phyloP scores from a whole-genome alignment of 2,329 filamentous ascomycete genomes.

The Waltergamsia citrina region DNA sequence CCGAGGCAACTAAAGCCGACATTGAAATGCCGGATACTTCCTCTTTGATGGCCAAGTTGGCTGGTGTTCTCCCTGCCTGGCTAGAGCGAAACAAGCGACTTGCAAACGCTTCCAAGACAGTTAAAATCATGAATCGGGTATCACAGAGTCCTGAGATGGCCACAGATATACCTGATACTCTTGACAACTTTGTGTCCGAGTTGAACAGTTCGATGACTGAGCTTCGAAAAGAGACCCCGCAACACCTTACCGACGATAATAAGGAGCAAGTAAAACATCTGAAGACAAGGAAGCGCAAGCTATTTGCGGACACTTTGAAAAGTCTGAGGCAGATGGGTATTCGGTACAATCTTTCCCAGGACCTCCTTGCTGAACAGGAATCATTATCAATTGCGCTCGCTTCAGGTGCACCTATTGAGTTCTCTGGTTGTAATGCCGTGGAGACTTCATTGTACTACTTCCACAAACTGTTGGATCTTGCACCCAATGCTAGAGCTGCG shows the following conservation, averaged over 20 bases:
- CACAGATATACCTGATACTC: conserved; percentile 46
- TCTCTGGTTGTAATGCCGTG: conserved; percentile 13
- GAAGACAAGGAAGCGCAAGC: conserved; percentile 79
- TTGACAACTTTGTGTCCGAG: conserved; percentile 61
- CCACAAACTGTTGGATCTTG: conserved; percentile 68
- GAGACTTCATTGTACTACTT: conserved; percentile 59
- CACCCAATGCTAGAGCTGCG: conserved; percentile 56
- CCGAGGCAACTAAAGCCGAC: neutral
- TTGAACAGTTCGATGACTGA: conserved; percentile 60
- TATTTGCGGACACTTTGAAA: conserved; percentile 83
- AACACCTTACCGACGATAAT: conserved; percentile 76
- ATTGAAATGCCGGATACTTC: neutral
- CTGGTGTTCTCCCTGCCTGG: conserved; percentile 21
- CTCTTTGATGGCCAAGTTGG: neutral
- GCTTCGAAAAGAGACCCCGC: conserved; percentile 76
- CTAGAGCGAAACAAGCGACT: conserved; percentile 51
- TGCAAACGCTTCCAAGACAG: conserved; percentile 58
- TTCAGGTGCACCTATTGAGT: conserved; percentile 31
- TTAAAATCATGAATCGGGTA: conserved; percentile 63
- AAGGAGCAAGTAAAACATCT: conserved; percentile 77
- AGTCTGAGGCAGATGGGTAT: conserved; percentile 83
- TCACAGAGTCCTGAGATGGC: conserved; percentile 40
- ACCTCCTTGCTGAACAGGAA: conserved; percentile 63
- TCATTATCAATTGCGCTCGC: conserved; percentile 64
- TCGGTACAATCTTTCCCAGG: conserved; percentile 68